Conservation (phyloP, 768 basidiomycete species). For the Mycena polygramma region DNA sequence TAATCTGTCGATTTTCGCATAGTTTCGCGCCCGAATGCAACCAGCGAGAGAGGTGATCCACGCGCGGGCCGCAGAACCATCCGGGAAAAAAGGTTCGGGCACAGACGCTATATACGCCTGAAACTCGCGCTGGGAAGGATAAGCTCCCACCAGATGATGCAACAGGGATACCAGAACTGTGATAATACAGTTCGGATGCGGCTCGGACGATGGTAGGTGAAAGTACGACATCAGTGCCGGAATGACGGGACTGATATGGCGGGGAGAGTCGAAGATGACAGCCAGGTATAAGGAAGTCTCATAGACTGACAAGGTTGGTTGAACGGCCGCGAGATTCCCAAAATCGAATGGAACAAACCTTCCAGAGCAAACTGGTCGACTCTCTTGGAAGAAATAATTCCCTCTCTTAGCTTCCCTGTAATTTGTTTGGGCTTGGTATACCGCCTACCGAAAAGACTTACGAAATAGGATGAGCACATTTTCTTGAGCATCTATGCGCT, state of each 20-base stretch:
- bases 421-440: not conserved
- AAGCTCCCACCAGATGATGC: slow-evolving; percentile 67
- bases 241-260: slow-evolving; percentile 73
- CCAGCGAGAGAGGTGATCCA: slow-evolving; percentile 71
- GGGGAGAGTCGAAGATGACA: slow-evolving; percentile 69
- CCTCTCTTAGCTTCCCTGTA: slow-evolving; percentile 83
- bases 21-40: slow-evolving; percentile 68
- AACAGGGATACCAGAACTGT: slow-evolving; percentile 66
- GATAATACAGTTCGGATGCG: slow-evolving; percentile 42
- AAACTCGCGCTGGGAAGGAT: slow-evolving; percentile 77
- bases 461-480: slow-evolving; percentile 83
- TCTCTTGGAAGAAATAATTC: slow-evolving; percentile 71
- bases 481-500: slow-evolving; percentile 68
- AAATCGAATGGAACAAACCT: slow-evolving; percentile 58
- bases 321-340: not conserved
- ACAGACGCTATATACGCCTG: slow-evolving; percentile 58
- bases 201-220: slow-evolving; percentile 49
- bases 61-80: slow-evolving; percentile 47
- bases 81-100: slow-evolving; percentile 55
- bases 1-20: slow-evolving; percentile 63
- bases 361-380: slow-evolving; percentile 74
- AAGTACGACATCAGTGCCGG: slow-evolving; percentile 68
- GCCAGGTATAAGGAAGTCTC: slow-evolving; percentile 80
- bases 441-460: slow-evolving; percentile 50
- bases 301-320: slow-evolving; percentile 63